Base-by-base conservation (phyloP, 306 rosid genomes). In the Oemleria cerasiformis region DNA sequence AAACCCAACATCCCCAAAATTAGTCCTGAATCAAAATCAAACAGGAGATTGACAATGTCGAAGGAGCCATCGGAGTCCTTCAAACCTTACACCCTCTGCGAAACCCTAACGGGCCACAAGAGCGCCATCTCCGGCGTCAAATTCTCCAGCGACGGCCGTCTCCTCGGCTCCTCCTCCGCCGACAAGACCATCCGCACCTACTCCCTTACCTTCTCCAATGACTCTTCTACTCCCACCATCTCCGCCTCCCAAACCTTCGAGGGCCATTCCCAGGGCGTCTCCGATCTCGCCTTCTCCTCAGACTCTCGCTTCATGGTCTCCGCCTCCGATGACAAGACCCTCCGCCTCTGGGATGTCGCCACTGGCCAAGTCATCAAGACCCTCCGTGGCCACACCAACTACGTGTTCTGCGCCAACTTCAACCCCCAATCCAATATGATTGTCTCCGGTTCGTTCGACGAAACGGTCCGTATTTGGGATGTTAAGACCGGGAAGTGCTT, bases 381-480 rank as follows among this genome's bases (percentile, higher is more conserved):
- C 68, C 91, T 94, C 12, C 78, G 77, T 7, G 99, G 99, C 19
- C 99, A 94, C 85, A 91, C 99, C 56, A 94, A 94, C 79, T 89
- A 83, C 60, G 92, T 85, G 8, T 94, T 94, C 81, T 94, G 99
- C 77, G 97, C 87, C 36, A 89, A 89, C 71, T 94, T 94, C 73
- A 94, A 92, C 48, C 99, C 99, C 1, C 99, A 91, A 73, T 83
- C 90, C 53, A 94, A 94, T 80, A 63, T 92, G 71, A 88, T 94
- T 64, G 97, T 94, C 36, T 94, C 97, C 5, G 98, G 98, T 16
- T 94, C 98, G 41, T 94, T 89, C 76, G 98, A 89, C 20, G 98
- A 94, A 87, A 94, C 97, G 17, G 97, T 94, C 42, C 89, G 98
- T 67, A 83, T 94, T 21, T 91, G 98, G 98, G 98, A 94, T 17